Percentiles rank a stretch among this genome's conserved stretches.
Conservation (phyloP, 768 basidiomycete genomes). For the Mycena metata region DNA sequence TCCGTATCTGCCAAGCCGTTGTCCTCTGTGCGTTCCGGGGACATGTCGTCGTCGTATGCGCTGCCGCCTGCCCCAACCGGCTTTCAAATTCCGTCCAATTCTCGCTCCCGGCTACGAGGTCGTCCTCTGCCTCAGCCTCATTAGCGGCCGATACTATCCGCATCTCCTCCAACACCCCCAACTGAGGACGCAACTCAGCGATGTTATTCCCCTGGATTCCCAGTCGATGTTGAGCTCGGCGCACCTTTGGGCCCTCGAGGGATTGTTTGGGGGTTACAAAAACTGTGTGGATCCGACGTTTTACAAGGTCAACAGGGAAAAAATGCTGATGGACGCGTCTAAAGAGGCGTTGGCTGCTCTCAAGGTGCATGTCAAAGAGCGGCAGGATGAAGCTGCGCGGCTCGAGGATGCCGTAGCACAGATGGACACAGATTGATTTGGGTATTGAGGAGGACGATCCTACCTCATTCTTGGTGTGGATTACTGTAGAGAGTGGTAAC, state of each 20-base stretch:
- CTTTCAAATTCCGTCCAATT: conserved; percentile 78
- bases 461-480: too few relatives aligned
- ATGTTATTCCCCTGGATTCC: conserved; percentile 54
- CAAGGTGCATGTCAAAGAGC: conserved; percentile 53
- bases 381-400: conserved; percentile 19
- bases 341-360: conserved; percentile 59
- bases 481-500: not conserved
- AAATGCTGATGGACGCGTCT: conserved; percentile 77
- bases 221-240: conserved; percentile 57
- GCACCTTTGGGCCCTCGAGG: conserved; percentile 81
- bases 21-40: conserved; percentile 10
- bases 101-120: conserved; percentile 72
- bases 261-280: conserved; percentile 73
- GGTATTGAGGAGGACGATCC: too few relatives aligned
- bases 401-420: conserved; percentile 34
- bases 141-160: conserved; percentile 89
- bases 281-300: conserved; percentile 78
- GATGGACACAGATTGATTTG: conserved; percentile 33
- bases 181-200: conserved; percentile 56
- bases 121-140: conserved; percentile 74
- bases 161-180: conserved; percentile 75
- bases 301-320: conserved; percentile 64
- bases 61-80: conserved; percentile 78
- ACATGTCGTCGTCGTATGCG: conserved; percentile 39
- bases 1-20: not conserved